Base-by-base conservation (phyloP, 2,329 filamentous ascomycete genomes). In the Exserohilum turcica region DNA sequence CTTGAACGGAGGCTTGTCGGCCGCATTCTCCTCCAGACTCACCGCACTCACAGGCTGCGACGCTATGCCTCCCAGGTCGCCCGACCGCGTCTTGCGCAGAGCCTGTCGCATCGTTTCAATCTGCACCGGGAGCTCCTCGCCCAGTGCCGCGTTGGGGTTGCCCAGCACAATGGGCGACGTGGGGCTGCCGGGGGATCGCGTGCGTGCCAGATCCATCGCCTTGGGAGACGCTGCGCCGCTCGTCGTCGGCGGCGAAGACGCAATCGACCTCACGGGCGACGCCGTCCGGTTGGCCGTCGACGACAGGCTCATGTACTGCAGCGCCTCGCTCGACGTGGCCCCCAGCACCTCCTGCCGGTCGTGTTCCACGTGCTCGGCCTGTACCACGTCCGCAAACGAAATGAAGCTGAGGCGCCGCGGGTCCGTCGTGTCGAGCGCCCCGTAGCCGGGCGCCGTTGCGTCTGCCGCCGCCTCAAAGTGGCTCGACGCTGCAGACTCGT, bases 71-170 rank as follows among this genome's bases (percentile, higher is more conserved):
- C 79, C 77, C 52, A 97, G 77, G 71, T 97, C 93, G 15, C 89
- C 85, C 74, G 91, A 96, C 38, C 87, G 90, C 12, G 92, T 96
- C 73, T 90, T 88, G 69, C 90, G 82, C 68, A 97, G 79, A 13
- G 91, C 92, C 76, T 97, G 92, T 46, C 88, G 84, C 92, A 97
- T 96, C 3, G 92, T 97, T 79, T 97, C 92, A 60, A 97, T 89
- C 54, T 89, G 91, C 52, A 97, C 79, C 46, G 89, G 91, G 54
- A 97, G 78, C 58, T 96, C 92, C 21, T 86, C 82, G 55, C 79
- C 78, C 43, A 80, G 74, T 29, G 84, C 76, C 46, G 84, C 81
- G 49, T 80, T 81, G 57, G 80, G 80, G 8, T 80, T 75, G 38
- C 82, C 81, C 21, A 80, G 67, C 7, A 60, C 56, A 9, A 62